Percentiles rank a stretch among this genome's conserved stretches.
phyloP scores from a whole-genome alignment of 2,329 filamentous ascomycete species.

The Curvularia verruculosa region DNA sequence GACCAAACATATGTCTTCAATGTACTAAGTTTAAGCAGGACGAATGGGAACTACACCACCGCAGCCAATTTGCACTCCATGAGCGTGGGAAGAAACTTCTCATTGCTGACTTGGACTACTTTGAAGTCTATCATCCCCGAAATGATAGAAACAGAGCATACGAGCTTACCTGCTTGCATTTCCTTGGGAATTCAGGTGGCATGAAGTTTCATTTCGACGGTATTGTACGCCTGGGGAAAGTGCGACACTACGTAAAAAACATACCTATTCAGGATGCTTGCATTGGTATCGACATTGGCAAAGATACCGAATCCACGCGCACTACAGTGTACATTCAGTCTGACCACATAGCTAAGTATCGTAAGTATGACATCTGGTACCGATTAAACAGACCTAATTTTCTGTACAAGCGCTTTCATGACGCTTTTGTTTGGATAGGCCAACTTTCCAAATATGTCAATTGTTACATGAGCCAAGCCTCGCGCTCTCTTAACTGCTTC shows the following conservation, averaged over 20 bases:
- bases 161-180: slow-evolving; percentile 22
- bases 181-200: slow-evolving; percentile 11
- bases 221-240: slow-evolving; percentile 53
- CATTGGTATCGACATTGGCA: slow-evolving; percentile 68
- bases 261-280: slow-evolving; percentile 65
- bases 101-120: slow-evolving; percentile 29
- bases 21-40: background rate
- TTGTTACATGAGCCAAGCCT: slow-evolving; percentile 61
- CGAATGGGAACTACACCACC: slow-evolving; percentile 11
- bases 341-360: slow-evolving; percentile 27
- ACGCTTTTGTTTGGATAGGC: slow-evolving; percentile 72
- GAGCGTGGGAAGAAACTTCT: slow-evolving; percentile 12
- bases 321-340: slow-evolving; percentile 72
- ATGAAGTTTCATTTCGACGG: slow-evolving; percentile 38
- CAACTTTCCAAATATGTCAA: slow-evolving; percentile 74
- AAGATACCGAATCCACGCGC: slow-evolving; percentile 48
- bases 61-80: slow-evolving; percentile 1
- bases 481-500: slow-evolving; percentile 55
- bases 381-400: slow-evolving; percentile 60
- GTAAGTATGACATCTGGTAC: slow-evolving; percentile 64
- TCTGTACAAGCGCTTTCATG: slow-evolving; percentile 68
- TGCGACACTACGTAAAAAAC: slow-evolving; percentile 58
- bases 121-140: slow-evolving; percentile 30
- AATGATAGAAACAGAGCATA: background rate
- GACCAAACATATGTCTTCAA: too few species aligned